phyloP scores from a whole-genome alignment of 2,329 filamentous ascomycete genomes.

The Sporothrix brunneoviolacea region DNA sequence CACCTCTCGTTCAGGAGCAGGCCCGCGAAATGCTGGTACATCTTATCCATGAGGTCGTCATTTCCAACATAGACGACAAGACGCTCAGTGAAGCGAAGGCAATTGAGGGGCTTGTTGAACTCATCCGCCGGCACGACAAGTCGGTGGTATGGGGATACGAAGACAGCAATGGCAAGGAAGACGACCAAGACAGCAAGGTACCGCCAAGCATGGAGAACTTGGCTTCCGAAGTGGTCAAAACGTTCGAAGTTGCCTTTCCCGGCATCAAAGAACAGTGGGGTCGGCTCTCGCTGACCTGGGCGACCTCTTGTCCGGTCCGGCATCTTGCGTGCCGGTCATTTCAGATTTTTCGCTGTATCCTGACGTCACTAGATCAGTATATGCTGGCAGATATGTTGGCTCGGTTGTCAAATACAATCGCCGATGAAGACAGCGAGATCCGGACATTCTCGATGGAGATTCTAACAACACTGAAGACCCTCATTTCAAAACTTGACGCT shows the following conservation, averaged over 20 bases:
- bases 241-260: constrained; percentile 79
- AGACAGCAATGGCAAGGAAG: constrained; percentile 75
- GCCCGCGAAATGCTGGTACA: constrained; percentile 97
- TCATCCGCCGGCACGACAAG: constrained; percentile 74
- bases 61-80: constrained; percentile 67
- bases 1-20: constrained; percentile 88
- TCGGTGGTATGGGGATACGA: constrained; percentile 92
- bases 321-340: constrained; percentile 96
- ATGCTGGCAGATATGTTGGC: constrained; percentile 98
- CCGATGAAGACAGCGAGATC: constrained; percentile 88
- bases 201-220: constrained; percentile 82
- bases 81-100: constrained; percentile 56
- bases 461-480: constrained; percentile 82
- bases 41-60: constrained; percentile 90
- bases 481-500: constrained; percentile 77
- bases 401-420: constrained; percentile 90
- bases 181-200: constrained; percentile 70
- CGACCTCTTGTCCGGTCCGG: constrained; percentile 89
- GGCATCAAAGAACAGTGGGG: constrained; percentile 88
- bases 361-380: constrained; percentile 79
- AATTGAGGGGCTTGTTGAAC: constrained; percentile 83
- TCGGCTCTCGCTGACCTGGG: constrained; percentile 85
- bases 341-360: constrained; percentile 91
- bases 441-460: constrained; percentile 98
- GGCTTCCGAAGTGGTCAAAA: constrained; percentile 71